Evolutionary conservation across 2,329 filamentous ascomycete species (phyloP), one percentile per base, ranked within the genome.

Genomic region (Pseudopithomyces chartarum): DNA sequence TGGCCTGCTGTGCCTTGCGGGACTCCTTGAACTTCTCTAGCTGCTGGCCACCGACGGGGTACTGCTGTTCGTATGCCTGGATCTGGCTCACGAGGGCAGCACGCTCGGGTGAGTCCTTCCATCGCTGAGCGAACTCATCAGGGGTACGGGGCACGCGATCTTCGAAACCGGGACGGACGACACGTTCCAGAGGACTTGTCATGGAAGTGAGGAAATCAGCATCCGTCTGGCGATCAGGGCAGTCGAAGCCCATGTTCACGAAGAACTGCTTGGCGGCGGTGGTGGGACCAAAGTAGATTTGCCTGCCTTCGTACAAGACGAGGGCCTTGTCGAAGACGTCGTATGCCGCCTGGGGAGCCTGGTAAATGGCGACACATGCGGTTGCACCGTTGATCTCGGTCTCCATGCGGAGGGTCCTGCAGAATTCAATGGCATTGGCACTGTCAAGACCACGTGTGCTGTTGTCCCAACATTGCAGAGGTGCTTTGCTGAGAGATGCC

Each of bases 121-220:
- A 87, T 22, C 76, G 67, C 52, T 75, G 67, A 20, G 80, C 80
- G 56, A 82, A 83, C 46, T 82, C 80, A 57, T 82, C 79, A 1
- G 81, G 78, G 1, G 80, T 81, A 19, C 80, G 76, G 8, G 81
- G 81, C 13, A 81, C 79, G 45, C 73, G 75, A 60, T 75, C 66
- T 59, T 82, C 79, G 48, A 66, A 81, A 6, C 80, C 81, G 39
- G 69, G 58, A 22, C 73, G 73, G 15, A 81, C 75, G 34, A 81
- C 58, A 55, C 80, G 79, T 66, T 83, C 81, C 33, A 79, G 65
- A 13, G 81, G 54, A 42, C 77, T 80, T 1, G 87, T 91, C 67
- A 93, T 87, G 1, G 88, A 91, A 0, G 90, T 93, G 33, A 93
- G 76, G 74, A 93, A 94, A 71, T 94, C 90, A 4, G 86, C 87